Evolutionary conservation across 306 rosid species (phyloP).

Genomic region (Rosa persica): DNA sequence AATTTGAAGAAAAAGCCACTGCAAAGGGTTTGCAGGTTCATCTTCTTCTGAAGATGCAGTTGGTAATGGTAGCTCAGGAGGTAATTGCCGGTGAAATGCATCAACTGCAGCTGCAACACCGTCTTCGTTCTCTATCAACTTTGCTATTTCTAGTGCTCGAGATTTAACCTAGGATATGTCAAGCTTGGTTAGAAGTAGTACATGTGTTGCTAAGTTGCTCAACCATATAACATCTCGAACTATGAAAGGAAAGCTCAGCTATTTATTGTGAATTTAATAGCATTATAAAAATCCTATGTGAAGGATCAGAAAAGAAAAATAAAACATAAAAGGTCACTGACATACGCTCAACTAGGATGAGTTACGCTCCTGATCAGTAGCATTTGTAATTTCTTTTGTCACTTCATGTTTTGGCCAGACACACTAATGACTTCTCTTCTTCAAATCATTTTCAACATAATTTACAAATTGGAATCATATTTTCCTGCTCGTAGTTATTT

Average conservation of each 20-base stretch:
- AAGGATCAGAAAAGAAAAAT: neutral
- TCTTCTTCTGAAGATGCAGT: slow-evolving; percentile 46
- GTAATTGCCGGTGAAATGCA: slow-evolving; percentile 88
- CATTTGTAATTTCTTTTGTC: neutral
- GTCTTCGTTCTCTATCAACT: slow-evolving; percentile 82
- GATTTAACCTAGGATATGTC: slow-evolving; percentile 58
- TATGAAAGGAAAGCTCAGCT: neutral
- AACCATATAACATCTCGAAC: neutral
- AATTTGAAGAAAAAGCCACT: slow-evolving; percentile 58
- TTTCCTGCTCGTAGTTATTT: neutral
- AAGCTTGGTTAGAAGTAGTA: slow-evolving; percentile 14
- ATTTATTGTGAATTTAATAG: neutral
- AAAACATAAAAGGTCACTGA: neutral
- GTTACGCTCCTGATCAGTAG: neutral
- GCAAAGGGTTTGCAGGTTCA: slow-evolving; percentile 46
- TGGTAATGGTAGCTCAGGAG: slow-evolving; percentile 71
- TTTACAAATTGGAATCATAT: neutral
- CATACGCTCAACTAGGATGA: neutral
- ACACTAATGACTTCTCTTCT: neutral
- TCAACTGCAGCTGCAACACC: slow-evolving; percentile 89
- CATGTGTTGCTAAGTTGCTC: neutral
- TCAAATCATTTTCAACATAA: neutral
- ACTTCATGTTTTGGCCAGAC: neutral
- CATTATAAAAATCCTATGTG: neutral
- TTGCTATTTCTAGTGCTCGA: slow-evolving; percentile 66